These are phyloP conservation scores for Fraxinus sp. DNA, from an alignment of 305 asterid species.

Conservation along the genomic window DNA sequence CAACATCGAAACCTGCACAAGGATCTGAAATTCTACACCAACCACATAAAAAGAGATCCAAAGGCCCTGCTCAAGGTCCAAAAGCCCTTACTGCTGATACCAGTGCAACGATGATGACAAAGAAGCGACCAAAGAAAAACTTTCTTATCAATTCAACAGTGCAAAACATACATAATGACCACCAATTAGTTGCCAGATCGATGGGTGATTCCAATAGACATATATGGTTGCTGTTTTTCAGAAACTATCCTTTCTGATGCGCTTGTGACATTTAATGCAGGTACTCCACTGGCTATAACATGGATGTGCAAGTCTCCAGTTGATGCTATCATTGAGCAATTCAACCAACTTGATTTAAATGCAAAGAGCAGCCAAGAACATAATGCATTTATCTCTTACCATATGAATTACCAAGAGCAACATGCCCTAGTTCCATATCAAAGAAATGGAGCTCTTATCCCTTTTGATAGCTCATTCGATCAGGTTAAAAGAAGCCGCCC, in stretches of 20 bases:
- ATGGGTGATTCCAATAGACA: constrained; percentile 32
- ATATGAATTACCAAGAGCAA: constrained; percentile 36
- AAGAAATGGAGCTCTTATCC: constrained; percentile 61
- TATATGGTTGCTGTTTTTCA: constrained; percentile 22
- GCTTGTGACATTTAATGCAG: constrained; percentile 51
- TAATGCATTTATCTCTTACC: constrained; percentile 38
- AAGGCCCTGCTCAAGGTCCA: constrained; percentile 48
- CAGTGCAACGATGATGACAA: constrained; percentile 41
- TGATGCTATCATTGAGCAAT: constrained; percentile 60
- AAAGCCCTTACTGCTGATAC: constrained; percentile 56
- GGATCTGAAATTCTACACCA: constrained; percentile 32
- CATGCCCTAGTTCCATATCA: constrained; percentile 71
- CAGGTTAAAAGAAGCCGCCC: constrained; percentile 48
- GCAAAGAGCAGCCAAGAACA: constrained; percentile 34
- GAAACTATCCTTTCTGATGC: constrained; percentile 24
- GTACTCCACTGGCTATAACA: constrained; percentile 50
- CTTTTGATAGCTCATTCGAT: constrained; percentile 49
- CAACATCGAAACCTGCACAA: constrained; percentile 33
- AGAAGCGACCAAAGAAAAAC: constrained; percentile 67
- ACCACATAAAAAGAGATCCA: constrained; percentile 42
- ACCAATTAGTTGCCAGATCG: constrained; percentile 29
- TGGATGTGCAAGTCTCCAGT: constrained; percentile 46
- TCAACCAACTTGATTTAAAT: constrained; percentile 57
- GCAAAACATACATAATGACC: constrained; percentile 34
- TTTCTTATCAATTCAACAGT: constrained; percentile 37